Conservation (phyloP, 2,329 filamentous ascomycete species). For the Madurella mycetomatis region DNA sequence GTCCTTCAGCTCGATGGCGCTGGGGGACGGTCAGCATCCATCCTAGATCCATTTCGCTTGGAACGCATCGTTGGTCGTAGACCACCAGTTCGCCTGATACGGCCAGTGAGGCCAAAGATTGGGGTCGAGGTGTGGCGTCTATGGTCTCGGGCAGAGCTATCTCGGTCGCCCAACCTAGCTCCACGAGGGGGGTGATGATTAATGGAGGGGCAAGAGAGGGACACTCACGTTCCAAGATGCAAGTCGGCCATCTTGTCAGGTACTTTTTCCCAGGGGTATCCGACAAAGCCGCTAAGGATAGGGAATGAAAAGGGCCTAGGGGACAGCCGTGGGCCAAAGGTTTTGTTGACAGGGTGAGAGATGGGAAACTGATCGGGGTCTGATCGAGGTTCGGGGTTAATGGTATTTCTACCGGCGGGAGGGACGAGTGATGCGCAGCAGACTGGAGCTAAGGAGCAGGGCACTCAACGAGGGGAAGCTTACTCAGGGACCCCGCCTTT, state of each 20-base stretch:
- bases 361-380: constrained; percentile 18
- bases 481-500: constrained; percentile 32
- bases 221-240: constrained; percentile 31
- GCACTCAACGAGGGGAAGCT: constrained; percentile 29
- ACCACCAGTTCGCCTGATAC: constrained; percentile 2
- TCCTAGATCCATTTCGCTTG: constrained; percentile 23
- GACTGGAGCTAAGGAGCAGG: constrained; percentile 23
- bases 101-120: constrained; percentile 1
- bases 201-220: constrained; percentile 20
- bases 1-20: constrained; percentile 92
- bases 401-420: constrained; percentile 26
- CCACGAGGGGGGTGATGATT: constrained; percentile 15
- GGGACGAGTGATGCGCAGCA: constrained; percentile 26
- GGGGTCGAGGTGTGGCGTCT: not conserved
- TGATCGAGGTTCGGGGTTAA: constrained; percentile 26
- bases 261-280: constrained; percentile 6
- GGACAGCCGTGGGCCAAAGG: constrained; percentile 1
- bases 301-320: constrained; percentile 8
- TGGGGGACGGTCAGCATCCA: constrained; percentile 43
- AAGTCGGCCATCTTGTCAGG: constrained; percentile 29
- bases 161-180: constrained; percentile 14
- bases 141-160: constrained; percentile 13
- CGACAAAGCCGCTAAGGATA: constrained; percentile 1
- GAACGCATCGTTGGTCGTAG: not conserved
- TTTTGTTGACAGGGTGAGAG: constrained; percentile 10